A percentile compares a stretch with the other conserved stretches of the same genome.
Conservation (phyloP, 495 filamentous ascomycete genomes). For the Penicillium angulare region DNA sequence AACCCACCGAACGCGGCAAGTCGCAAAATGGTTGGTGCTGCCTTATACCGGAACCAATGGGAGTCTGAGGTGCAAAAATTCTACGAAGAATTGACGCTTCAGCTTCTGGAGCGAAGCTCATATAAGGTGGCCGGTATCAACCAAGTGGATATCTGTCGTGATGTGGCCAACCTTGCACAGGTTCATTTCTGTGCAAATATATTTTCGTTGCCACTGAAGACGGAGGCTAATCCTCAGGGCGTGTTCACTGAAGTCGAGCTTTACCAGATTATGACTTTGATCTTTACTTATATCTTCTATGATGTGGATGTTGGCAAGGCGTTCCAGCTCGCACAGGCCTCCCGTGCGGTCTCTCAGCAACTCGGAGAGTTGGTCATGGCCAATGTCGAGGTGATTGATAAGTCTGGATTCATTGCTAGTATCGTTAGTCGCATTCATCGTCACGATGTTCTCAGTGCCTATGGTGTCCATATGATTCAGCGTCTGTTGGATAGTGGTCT, state of each 20-base stretch:
- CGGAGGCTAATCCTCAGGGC: slow-evolving; percentile 56
- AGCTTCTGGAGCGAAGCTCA: slow-evolving; percentile 48
- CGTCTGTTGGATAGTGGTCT: slow-evolving; percentile 59
- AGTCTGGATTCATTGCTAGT: slow-evolving; percentile 48
- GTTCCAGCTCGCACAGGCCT: slow-evolving; percentile 57
- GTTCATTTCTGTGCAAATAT: slow-evolving; percentile 60
- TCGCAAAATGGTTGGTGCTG: slow-evolving; percentile 45
- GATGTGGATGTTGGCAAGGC: slow-evolving; percentile 63
- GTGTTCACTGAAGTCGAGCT: slow-evolving; percentile 58
- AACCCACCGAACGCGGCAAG: slow-evolving; percentile 43
- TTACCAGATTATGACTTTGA: slow-evolving; percentile 55
- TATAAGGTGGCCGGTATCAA: slow-evolving; percentile 51
- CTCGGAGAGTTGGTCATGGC: slow-evolving; percentile 59
- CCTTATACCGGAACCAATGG: slow-evolving; percentile 52
- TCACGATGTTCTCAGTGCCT: slow-evolving; percentile 52
- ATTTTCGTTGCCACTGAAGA: slow-evolving; percentile 63
- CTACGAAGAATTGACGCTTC: slow-evolving; percentile 51
- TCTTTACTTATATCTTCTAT: slow-evolving; percentile 64
- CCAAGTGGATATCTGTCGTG: slow-evolving; percentile 63
- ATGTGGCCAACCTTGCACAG: slow-evolving; percentile 60
- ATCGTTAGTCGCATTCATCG: slow-evolving; percentile 43
- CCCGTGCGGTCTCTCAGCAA: slow-evolving; percentile 53
- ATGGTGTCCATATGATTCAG: slow-evolving; percentile 71
- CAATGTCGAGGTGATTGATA: slow-evolving; percentile 59
- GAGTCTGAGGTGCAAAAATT: slow-evolving; percentile 48